A percentile compares a stretch with the other conserved stretches of the same genome.
Evolutionary conservation across 495 filamentous ascomycete species (phyloP).

Genomic region (Aspergillus wentii): DNA sequence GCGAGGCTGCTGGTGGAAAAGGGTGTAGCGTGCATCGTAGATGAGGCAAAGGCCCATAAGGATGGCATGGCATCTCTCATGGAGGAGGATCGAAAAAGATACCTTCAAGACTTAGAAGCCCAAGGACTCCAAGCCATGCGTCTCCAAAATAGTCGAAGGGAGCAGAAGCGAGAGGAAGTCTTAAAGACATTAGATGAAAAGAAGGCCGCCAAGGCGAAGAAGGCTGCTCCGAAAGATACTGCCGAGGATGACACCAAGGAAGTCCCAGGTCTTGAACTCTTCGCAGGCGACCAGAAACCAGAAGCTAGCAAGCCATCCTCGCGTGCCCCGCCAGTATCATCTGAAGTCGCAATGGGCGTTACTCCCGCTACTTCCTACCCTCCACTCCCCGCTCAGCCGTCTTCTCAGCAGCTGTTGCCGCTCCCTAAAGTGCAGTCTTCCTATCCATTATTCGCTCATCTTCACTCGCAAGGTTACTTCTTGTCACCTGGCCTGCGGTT

Average conservation of each 20-base stretch:
- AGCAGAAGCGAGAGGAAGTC: conserved; percentile 31
- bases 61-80: conserved; percentile 53
- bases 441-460: conserved; percentile 53
- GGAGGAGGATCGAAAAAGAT: conserved; percentile 45
- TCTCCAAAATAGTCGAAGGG: conserved; percentile 32
- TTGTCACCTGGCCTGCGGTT: conserved; percentile 89
- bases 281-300: conserved; percentile 21
- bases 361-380: conserved; percentile 60
- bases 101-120: conserved; percentile 39
- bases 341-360: conserved; percentile 32
- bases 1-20: conserved; percentile 77
- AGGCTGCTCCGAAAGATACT: conserved; percentile 21
- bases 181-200: conserved; percentile 39
- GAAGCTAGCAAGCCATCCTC: conserved; percentile 14
- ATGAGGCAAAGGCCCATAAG: conserved; percentile 66
- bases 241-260: conserved; percentile 18
- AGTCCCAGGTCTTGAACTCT: conserved; percentile 35
- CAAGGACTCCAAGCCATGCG: conserved; percentile 42
- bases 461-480: conserved; percentile 79
- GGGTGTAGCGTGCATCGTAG: conserved; percentile 70
- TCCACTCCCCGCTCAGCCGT: conserved; percentile 33
- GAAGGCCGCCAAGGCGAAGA: conserved; percentile 28
- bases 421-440: conserved; percentile 44
- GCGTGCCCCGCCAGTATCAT: conserved; percentile 14
- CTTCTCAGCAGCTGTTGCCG: conserved; percentile 24